Conservation (phyloP, 129 eudicot species). For the Silybum marianum region DNA sequence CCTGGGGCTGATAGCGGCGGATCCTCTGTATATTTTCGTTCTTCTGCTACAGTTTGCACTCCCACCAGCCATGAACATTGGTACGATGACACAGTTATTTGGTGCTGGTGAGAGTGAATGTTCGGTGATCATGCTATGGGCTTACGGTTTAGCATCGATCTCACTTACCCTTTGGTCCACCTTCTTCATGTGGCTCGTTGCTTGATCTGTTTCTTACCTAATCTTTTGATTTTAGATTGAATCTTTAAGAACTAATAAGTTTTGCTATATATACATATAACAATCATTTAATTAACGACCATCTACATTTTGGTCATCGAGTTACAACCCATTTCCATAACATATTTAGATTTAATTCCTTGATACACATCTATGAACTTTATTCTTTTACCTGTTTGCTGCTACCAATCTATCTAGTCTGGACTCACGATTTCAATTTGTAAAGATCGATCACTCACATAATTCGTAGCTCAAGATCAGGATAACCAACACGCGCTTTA, state of each 20-base stretch:
- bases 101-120: conserved; percentile 69
- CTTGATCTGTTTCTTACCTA: conserved; percentile 19
- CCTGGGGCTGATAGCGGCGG: conserved; percentile 53
- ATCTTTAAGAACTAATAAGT: background rate
- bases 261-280: background rate
- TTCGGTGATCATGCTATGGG: conserved; percentile 71
- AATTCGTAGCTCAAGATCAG: conserved; percentile 56
- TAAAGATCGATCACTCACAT: conserved; percentile 31
- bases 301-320: background rate
- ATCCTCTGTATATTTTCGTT: conserved; percentile 64
- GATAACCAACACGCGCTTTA: conserved; percentile 64
- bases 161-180: conserved; percentile 69
- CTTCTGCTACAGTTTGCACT: conserved; percentile 81
- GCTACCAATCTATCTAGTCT: background rate
- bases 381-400: background rate
- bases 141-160: conserved; percentile 49
- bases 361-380: background rate
- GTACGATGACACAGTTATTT: conserved; percentile 66
- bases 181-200: conserved; percentile 62
- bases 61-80: conserved; percentile 94
- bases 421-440: background rate
- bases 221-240: background rate
- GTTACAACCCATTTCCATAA: background rate
- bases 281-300: background rate
- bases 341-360: background rate